Evolutionary conservation across 345 rosid species (phyloP).

Genomic region (Hevea brasiliensis): DNA sequence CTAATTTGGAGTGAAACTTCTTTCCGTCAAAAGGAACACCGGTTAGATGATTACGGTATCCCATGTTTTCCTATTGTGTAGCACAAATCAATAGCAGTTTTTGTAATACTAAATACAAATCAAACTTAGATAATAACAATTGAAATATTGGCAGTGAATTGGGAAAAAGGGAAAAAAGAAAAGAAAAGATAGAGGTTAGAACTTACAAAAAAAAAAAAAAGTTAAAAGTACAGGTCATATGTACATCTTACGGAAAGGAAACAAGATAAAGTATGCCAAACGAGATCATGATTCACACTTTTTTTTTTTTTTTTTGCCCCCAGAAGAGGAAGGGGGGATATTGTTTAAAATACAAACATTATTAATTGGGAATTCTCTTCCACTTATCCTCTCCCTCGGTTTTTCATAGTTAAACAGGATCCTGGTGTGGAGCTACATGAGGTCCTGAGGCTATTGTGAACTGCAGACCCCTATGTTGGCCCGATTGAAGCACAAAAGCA

Average conservation of each 20-base stretch:
- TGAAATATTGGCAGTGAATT: no score
- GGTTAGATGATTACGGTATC: no score
- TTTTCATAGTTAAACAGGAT: slow-evolving; percentile 40
- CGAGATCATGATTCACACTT: background rate
- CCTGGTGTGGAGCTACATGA: slow-evolving; percentile 45
- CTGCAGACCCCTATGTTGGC: slow-evolving; percentile 74
- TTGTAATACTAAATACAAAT: no score
- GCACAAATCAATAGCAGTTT: no score
- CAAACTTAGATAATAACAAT: no score
- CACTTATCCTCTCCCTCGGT: background rate
- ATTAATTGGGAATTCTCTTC: background rate
- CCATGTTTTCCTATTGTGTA: no score
- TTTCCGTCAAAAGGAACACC: no score
- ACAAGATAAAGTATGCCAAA: background rate
- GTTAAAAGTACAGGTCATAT: background rate
- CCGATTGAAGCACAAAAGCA: slow-evolving; percentile 82
- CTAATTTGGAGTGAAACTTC: no score
- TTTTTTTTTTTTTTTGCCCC: background rate
- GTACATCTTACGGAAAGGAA: slow-evolving; percentile 4
- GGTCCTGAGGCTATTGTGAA: slow-evolving; percentile 65
- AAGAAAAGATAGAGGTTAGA: no score
- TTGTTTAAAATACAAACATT: background rate
- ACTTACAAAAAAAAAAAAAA: background rate
- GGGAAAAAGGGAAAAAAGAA: background rate
- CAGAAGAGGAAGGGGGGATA: no score